Base-by-base conservation (phyloP, 2,329 filamentous ascomycete genomes). In the Neofusicoccum ribis region DNA sequence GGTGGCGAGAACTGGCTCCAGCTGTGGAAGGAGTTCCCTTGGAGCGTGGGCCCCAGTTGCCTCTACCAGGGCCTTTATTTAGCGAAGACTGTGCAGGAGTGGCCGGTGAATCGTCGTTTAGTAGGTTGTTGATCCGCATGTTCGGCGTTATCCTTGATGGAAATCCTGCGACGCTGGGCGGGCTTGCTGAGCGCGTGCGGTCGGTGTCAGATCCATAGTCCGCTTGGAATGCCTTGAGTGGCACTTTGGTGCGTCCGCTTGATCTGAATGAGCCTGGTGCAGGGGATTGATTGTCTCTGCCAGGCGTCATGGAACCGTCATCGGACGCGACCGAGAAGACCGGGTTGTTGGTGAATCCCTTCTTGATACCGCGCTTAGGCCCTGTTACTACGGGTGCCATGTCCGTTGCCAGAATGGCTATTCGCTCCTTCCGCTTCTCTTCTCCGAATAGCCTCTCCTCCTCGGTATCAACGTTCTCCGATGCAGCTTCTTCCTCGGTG, bases 391-490 rank as follows among this genome's bases (percentile, higher is more conserved):
- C 82, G 65, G 89, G 89, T 34, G 86, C 87, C 74, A 91, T 89
- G 71, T 93, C 91, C 71, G 88, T 89, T 68, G 90, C 89, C 59
- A 93, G 84, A 68, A 93, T 93, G 70, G 79, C 73, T 69, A 88
- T 89, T 60, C 91, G 84, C 76, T 92, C 90, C 72, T 87, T 88
- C 77, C 91, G 87, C 80, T 93, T 93, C 69, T 85, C 83, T 68
- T 87, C 83, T 34, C 91, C 91, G 78, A 91, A 93, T 2, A 86
- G 84, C 65, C 87, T 79, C 77, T 93, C 90, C 64, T 88, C 86
- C 15, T 82, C 80, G 0, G 90, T 88, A 73, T 95, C 91, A 3
- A 92, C 86, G 70, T 95, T 95, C 77, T 95, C 91, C 31, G 78
- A 70, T 1, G 80, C 84, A 70, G 88, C 86, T 72, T 92, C 83